These are phyloP conservation scores for Boletus tylopilopsis DNA, from an alignment of 768 basidiomycete genomes.

Conservation along the genomic window DNA sequence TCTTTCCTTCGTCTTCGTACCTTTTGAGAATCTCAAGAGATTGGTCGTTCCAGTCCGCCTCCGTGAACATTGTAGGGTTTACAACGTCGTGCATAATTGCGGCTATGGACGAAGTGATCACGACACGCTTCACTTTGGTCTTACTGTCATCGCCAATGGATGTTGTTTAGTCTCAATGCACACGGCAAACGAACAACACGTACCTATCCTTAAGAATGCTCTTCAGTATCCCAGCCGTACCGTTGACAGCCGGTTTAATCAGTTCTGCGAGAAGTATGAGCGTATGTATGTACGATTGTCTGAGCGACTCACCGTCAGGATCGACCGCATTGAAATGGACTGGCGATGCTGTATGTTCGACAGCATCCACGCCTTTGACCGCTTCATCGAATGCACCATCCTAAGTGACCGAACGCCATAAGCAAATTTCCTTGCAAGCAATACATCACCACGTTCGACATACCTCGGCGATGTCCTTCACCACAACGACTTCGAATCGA, in stretches of 20 bases:
- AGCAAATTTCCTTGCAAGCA: too few species aligned
- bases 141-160: slow-evolving; percentile 6
- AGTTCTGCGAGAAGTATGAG: slow-evolving; percentile 39
- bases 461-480: slow-evolving; percentile 64
- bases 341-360: slow-evolving; percentile 69
- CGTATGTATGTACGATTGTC: neutral
- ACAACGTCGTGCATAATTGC: slow-evolving; percentile 36
- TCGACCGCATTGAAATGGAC: slow-evolving; percentile 46
- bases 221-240: slow-evolving; percentile 61
- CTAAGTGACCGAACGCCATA: too few species aligned
- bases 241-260: slow-evolving; percentile 67
- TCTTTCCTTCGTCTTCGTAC: slow-evolving; percentile 46
- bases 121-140: slow-evolving; percentile 59
- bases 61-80: slow-evolving; percentile 34
- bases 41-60: slow-evolving; percentile 60
- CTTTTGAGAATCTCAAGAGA: slow-evolving; percentile 36
- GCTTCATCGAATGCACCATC: slow-evolving; percentile 75
- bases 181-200: slow-evolving; percentile 1
- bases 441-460: too few species aligned
- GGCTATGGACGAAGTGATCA: slow-evolving; percentile 63
- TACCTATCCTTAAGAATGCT: slow-evolving; percentile 55
- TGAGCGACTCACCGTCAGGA: slow-evolving; percentile 29
- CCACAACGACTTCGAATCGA: slow-evolving; percentile 62
- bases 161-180: neutral
- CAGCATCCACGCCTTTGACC: slow-evolving; percentile 69